Percentiles rank a stretch among this genome's conserved stretches.
phyloP scores from a whole-genome alignment of 2,329 filamentous ascomycete species.

The Fusarium caatingaense region DNA sequence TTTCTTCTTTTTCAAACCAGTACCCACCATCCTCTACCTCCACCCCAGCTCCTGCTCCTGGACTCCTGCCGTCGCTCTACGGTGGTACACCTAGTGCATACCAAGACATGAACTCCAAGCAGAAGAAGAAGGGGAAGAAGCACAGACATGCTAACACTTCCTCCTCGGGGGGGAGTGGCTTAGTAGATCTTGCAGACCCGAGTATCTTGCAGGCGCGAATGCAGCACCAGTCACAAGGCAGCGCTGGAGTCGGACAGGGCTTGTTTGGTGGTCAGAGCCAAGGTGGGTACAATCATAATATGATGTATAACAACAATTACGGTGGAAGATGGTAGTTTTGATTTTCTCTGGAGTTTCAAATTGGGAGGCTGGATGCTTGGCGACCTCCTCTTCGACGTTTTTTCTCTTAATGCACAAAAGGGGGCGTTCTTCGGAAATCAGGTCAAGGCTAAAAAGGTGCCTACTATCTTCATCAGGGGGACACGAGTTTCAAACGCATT shows the following conservation, averaged over 20 bases:
- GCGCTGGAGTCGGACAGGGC: slow-evolving; percentile 86
- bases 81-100: slow-evolving; percentile 85
- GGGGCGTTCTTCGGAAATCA: slow-evolving; percentile 48
- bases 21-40: slow-evolving; percentile 84
- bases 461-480: slow-evolving; percentile 44
- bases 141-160: slow-evolving; percentile 99
- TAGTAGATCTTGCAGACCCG: slow-evolving; percentile 99
- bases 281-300: slow-evolving; percentile 93
- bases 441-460: slow-evolving; percentile 36
- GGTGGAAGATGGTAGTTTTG: slow-evolving; percentile 71
- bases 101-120: slow-evolving; percentile 93
- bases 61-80: slow-evolving; percentile 92
- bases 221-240: slow-evolving; percentile 86
- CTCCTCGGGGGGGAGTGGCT: slow-evolving; percentile 98
- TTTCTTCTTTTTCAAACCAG: slow-evolving; percentile 91
- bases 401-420: slow-evolving; percentile 39
- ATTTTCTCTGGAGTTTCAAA: slow-evolving; percentile 34
- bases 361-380: slow-evolving; percentile 39
- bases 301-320: slow-evolving; percentile 83
- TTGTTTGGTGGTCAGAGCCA: slow-evolving; percentile 88
- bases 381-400: slow-evolving; percentile 32
- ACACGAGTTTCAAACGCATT: slow-evolving; percentile 47
- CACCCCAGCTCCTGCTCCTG: slow-evolving; percentile 88
- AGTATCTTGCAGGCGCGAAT: slow-evolving; percentile 98
- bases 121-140: slow-evolving; percentile 99